These are phyloP conservation scores for Leishmania martiniquensis DNA, from an alignment of 208 protist species.

Conservation along the genomic window DNA sequence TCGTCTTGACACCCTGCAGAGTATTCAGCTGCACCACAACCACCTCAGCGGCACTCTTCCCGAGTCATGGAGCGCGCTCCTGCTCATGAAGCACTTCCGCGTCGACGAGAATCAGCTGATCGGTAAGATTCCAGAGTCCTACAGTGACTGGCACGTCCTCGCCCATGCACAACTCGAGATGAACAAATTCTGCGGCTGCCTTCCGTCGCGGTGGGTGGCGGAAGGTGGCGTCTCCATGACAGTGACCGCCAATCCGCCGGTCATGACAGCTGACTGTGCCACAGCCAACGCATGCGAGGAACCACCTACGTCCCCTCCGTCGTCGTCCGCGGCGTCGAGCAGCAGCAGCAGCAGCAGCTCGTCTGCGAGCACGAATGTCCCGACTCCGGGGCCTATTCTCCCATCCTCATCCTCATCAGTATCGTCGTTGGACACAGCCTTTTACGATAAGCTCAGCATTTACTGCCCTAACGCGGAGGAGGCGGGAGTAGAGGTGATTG, in stretches of 20 bases:
- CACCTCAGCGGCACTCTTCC: background rate
- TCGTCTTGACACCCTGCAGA: background rate
- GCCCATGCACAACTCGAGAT: background rate
- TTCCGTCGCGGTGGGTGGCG: background rate
- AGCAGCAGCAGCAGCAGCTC: background rate
- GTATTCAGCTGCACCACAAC: background rate
- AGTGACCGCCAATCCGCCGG: background rate
- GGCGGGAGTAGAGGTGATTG: background rate
- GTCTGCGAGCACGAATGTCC: background rate
- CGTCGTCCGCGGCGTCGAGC: background rate
- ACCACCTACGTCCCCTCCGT: background rate
- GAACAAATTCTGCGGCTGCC: background rate
- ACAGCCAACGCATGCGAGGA: background rate
- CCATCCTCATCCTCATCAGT: background rate
- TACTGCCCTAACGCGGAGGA: slow-evolving; percentile 17
- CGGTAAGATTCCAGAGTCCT: background rate
- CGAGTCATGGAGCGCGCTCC: background rate
- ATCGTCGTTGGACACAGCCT: background rate
- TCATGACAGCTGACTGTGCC: background rate
- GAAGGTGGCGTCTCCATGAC: background rate
- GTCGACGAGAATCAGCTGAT: background rate
- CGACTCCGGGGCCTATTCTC: background rate
- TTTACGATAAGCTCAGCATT: background rate
- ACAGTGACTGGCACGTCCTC: background rate
- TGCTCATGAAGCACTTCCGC: background rate